Percentiles rank a stretch among this genome's conserved stretches.
These are phyloP conservation scores for Beauveria sp. DNA, from an alignment of 2,329 filamentous ascomycete genomes.

Conservation along the genomic window DNA sequence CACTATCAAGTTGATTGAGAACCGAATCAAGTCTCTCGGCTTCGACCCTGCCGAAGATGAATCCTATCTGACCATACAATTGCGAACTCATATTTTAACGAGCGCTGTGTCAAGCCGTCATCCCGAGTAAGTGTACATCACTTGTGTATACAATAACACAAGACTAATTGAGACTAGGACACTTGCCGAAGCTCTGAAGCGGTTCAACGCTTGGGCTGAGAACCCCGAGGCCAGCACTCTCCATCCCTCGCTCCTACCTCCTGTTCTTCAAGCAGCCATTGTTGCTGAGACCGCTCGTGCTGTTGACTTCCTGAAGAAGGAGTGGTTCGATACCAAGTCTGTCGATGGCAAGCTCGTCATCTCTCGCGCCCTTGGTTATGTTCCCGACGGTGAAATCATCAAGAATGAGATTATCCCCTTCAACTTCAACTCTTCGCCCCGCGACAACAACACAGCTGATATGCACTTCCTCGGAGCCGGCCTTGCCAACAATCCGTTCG, in stretches of 20 bases:
- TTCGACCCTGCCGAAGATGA: slow-evolving; percentile 78
- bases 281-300: slow-evolving; percentile 59
- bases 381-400: slow-evolving; percentile 62
- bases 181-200: slow-evolving; percentile 64
- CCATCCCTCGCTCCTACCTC: slow-evolving; percentile 70
- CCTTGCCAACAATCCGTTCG: slow-evolving; percentile 64
- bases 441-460: slow-evolving; percentile 72
- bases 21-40: slow-evolving; percentile 70
- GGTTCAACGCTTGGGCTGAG: slow-evolving; percentile 72
- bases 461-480: slow-evolving; percentile 73
- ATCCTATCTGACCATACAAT: slow-evolving; percentile 71
- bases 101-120: slow-evolving; percentile 72
- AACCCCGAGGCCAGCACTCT: slow-evolving; percentile 62
- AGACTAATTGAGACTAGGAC: slow-evolving; percentile 36
- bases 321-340: slow-evolving; percentile 74
- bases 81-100: slow-evolving; percentile 73
- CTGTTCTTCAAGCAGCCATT: slow-evolving; percentile 74
- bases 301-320: slow-evolving; percentile 71
- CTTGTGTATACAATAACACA: background rate
- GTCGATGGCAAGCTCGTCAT: slow-evolving; percentile 88
- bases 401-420: slow-evolving; percentile 61
- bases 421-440: slow-evolving; percentile 61
- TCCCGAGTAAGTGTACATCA: slow-evolving; percentile 47
- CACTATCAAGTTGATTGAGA: slow-evolving; percentile 65
- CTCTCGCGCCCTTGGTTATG: slow-evolving; percentile 66